Evolutionary conservation across 2,329 filamentous ascomycete species (phyloP), one percentile per base, ranked within the genome.

Genomic region (Decorospora gaudefroyi): DNA sequence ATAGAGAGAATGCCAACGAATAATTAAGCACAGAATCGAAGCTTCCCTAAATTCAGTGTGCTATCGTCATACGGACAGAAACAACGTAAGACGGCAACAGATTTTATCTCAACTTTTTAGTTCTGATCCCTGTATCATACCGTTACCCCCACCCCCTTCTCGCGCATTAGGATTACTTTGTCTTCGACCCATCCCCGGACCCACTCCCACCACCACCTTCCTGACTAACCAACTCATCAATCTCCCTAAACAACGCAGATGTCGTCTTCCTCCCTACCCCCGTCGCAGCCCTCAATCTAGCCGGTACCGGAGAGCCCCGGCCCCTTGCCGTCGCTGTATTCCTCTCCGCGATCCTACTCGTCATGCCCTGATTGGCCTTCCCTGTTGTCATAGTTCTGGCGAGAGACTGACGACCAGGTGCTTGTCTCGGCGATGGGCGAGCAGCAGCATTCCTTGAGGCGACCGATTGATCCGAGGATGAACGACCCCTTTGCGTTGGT

Each of bases 171-270:
- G n/a, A n/a, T n/a, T n/a, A n/a, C n/a, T n/a, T 18, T 4, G 13
- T 27, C 9, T 22, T 18, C 4, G 8, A 4, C 15, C 27, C 12
- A 25, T 21, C 10, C 28, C 8, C 18, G 15, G 22, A 26, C 7
- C 6, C 26, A 4, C 7, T 15, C 30, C 17, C 7, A 4, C 22
- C 23, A 33, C 25, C 18, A 21, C 10, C 16, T 17, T 48, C 47
- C 15, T 50, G 49, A 27, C 49, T 53, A 4, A 67, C 49, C 4
- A 66, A 34, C 9, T 63, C 53, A 27, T 65, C 64, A n/a, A 68
- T 53, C 26, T 67, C 62, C 8, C 54, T 55, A 21, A 57, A 55
- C 5, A 65, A 28, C n/a, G 45, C 51, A 3, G 64, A 68, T 6
- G 49, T 65, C 3, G 57, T 67, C 19, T 57, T 61, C 4, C 50